These are phyloP conservation scores for Pseudodiploospora longispora DNA, from an alignment of 2,329 filamentous ascomycete genomes.

Conservation along the genomic window DNA sequence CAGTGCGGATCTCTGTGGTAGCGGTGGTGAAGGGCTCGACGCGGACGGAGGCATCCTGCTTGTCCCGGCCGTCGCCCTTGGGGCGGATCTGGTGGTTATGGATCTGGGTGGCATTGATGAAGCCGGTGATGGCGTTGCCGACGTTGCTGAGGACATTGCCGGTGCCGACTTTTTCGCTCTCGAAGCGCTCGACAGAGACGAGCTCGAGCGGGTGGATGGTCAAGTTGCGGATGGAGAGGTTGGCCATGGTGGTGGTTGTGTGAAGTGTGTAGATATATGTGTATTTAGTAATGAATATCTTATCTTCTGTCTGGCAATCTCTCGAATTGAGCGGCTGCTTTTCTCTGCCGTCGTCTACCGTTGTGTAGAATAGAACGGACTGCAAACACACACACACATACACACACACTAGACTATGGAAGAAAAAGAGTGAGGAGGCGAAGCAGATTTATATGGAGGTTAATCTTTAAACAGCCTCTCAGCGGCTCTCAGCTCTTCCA, in stretches of 20 bases:
- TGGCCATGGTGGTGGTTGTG: conserved; percentile 30
- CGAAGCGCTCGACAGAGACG: conserved; percentile 65
- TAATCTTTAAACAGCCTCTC: too few species aligned
- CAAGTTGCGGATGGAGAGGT: conserved; percentile 73
- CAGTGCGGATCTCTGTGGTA: conserved; percentile 46
- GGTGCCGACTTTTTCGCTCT: conserved; percentile 36
- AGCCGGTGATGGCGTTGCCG: conserved; percentile 32
- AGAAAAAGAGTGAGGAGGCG: too few species aligned
- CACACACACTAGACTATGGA: too few species aligned
- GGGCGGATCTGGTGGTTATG: conserved; percentile 24
- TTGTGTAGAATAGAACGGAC: too few species aligned
- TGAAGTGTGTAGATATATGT: too few species aligned
- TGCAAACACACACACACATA: too few species aligned
- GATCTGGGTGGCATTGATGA: conserved; percentile 35
- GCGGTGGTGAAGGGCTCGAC: conserved; percentile 62
- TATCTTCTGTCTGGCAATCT: too few species aligned
- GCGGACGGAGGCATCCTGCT: conserved; percentile 53
- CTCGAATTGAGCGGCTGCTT: too few species aligned
- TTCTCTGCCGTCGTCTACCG: too few species aligned
- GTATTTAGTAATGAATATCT: too few species aligned
- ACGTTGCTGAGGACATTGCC: conserved; percentile 38
- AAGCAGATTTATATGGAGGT: too few species aligned
- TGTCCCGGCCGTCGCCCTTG: conserved; percentile 52
- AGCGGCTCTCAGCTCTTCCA: too few species aligned
- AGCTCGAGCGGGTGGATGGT: conserved; percentile 67